Percentiles rank a stretch among this genome's conserved stretches.
Evolutionary conservation across 768 basidiomycete species (phyloP).

Genomic region (Albatrellus ellisii): DNA sequence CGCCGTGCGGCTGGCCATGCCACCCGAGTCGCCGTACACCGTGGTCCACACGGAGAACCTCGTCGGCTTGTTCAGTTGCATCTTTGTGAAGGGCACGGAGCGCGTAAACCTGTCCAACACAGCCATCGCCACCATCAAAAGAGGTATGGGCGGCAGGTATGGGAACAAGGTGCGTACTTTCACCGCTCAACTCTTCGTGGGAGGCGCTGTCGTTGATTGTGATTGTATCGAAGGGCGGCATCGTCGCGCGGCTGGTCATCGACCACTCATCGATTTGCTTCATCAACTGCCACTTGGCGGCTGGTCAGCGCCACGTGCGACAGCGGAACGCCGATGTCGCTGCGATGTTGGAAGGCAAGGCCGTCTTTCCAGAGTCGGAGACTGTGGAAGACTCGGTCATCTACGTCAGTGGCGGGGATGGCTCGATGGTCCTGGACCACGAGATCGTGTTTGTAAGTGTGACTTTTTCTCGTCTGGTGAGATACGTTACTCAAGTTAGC

Average conservation of each 20-base stretch:
- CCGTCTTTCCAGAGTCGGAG: constrained; percentile 40
- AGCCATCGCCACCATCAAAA: constrained; percentile 73
- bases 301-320: constrained; percentile 74
- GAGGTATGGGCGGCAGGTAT: constrained; percentile 86
- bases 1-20: constrained; percentile 65
- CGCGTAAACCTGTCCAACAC: constrained; percentile 46
- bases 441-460: constrained; percentile 78
- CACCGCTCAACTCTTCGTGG: not conserved
- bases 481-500: not conserved
- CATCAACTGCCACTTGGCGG: constrained; percentile 96
- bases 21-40: constrained; percentile 60
- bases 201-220: not conserved
- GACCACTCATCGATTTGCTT: constrained; percentile 92
- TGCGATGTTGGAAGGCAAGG: constrained; percentile 73
- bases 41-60: constrained; percentile 80
- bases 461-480: not conserved
- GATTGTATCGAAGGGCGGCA: constrained; percentile 50
- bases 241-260: constrained; percentile 78
- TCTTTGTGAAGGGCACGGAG: constrained; percentile 63
- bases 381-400: constrained; percentile 42
- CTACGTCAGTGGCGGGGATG: constrained; percentile 86
- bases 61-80: constrained; percentile 74
- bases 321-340: constrained; percentile 81
- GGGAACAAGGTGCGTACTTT: constrained; percentile 77
- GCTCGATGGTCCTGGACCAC: constrained; percentile 87